Evolutionary conservation across 495 filamentous ascomycete genomes (phyloP).

Genomic region (Penicillium mononematosum): DNA sequence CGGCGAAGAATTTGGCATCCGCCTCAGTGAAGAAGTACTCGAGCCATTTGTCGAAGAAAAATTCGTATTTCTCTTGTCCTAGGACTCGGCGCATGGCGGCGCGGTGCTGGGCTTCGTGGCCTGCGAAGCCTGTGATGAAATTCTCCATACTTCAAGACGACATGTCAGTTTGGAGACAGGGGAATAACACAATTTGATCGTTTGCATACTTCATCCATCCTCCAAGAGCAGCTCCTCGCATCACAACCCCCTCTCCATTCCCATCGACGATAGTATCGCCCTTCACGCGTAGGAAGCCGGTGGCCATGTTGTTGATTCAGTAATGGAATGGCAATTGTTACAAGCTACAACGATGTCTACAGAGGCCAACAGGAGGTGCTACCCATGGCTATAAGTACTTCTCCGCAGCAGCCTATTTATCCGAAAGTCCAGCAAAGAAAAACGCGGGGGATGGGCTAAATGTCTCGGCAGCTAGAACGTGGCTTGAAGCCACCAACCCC

Average conservation of each 20-base stretch:
- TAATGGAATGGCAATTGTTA: background rate
- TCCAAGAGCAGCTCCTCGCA: conserved; percentile 50
- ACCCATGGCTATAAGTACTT: conserved; percentile 2
- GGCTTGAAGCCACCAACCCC: conserved; percentile 6
- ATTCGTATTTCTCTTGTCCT: conserved; percentile 48
- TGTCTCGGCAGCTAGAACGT: background rate
- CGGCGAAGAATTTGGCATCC: conserved; percentile 61
- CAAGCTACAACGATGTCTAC: background rate
- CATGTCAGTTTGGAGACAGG: background rate
- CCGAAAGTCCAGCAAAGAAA: background rate
- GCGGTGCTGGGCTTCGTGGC: conserved; percentile 57
- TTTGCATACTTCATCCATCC: conserved; percentile 46
- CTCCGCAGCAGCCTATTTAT: conserved; percentile 3
- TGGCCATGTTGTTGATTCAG: conserved; percentile 26
- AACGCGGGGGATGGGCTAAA: conserved; percentile 15
- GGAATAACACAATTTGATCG: background rate
- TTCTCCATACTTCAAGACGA: conserved; percentile 56
- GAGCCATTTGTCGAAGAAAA: conserved; percentile 53
- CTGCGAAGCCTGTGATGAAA: conserved; percentile 67
- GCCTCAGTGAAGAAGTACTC: conserved; percentile 63
- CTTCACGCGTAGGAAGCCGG: conserved; percentile 43
- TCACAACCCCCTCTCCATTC: conserved; percentile 45
- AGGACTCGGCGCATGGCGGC: conserved; percentile 55
- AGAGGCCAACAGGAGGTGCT: background rate
- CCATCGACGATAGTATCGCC: conserved; percentile 48